Conservation (phyloP, 139 green algal genomes). For the Nannochloris sp. region DNA sequence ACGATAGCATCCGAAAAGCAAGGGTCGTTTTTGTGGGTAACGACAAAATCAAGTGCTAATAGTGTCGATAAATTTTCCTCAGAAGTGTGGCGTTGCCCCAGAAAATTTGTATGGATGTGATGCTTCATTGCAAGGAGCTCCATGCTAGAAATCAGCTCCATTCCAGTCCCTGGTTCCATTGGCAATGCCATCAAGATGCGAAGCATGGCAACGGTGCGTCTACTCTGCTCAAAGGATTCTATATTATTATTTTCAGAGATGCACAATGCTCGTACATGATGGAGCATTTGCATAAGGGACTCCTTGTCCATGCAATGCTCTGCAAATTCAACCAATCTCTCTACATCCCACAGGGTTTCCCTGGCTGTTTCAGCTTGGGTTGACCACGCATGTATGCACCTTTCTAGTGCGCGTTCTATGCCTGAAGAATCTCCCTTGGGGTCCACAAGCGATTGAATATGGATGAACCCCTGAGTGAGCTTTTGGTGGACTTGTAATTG, state of each 20-base stretch:
- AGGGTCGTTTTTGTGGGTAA: slow-evolving; percentile 2
- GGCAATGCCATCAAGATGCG: no score
- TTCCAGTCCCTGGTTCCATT: no score
- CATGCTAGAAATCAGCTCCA: no score
- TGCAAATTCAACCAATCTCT: neutral
- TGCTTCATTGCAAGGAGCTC: no score
- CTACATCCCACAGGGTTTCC: neutral
- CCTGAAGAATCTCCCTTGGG: neutral
- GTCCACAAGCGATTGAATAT: neutral
- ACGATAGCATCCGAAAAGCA: slow-evolving; percentile 8
- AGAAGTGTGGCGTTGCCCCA: neutral
- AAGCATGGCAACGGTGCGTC: neutral
- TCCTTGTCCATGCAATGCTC: no score
- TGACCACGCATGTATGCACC: neutral
- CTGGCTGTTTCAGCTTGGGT: neutral
- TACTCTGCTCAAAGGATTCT: neutral
- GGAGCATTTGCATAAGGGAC: no score
- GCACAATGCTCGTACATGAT: no score
- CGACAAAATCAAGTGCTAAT: slow-evolving; percentile 24
- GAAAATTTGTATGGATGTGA: neutral
- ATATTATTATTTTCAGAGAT: neutral
- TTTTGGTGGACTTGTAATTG: slow-evolving; percentile 10
- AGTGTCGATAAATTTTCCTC: slow-evolving; percentile 1
- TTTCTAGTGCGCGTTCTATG: neutral
- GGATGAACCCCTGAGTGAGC: neutral